These are phyloP conservation scores for Adansonia gregorii DNA, from an alignment of 441 rosid species.

Conservation along the genomic window DNA sequence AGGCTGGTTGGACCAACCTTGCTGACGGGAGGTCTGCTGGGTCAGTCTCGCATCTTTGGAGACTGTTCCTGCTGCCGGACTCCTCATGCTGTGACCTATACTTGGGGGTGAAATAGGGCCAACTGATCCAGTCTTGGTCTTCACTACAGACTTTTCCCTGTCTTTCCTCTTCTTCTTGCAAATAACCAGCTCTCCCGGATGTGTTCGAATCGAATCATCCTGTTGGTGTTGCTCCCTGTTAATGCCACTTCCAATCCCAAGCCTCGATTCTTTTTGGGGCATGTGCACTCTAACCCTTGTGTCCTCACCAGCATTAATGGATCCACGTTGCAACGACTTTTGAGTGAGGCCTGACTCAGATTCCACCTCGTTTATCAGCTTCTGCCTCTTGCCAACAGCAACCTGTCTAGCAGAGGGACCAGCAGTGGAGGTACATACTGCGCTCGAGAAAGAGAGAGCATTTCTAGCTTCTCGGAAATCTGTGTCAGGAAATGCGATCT, in stretches of 20 bases:
- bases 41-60: constrained; percentile 57
- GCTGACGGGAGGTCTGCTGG: constrained; percentile 59
- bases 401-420: constrained; percentile 58
- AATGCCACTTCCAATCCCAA: constrained; percentile 54
- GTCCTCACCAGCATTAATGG: constrained; percentile 52
- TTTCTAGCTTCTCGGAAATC: constrained; percentile 86
- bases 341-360: constrained; percentile 54
- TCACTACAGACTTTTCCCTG: constrained; percentile 73
- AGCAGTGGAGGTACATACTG: constrained; percentile 50
- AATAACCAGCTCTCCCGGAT: constrained; percentile 95
- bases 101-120: constrained; percentile 84
- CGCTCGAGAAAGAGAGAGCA: constrained; percentile 69
- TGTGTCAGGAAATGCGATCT: constrained; percentile 86
- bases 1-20: constrained; percentile 72
- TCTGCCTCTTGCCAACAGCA: constrained; percentile 66
- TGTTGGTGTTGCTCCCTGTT: constrained; percentile 54
- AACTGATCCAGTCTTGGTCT: constrained; percentile 63
- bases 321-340: constrained; percentile 56
- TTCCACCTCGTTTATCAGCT: constrained; percentile 60
- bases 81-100: constrained; percentile 62
- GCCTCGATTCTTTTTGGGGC: constrained; percentile 72
- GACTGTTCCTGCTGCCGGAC: constrained; percentile 53
- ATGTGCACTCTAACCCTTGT: constrained; percentile 66
- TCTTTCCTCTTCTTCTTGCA: constrained; percentile 99
- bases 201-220: constrained; percentile 72